A percentile compares a stretch with the other conserved stretches of the same genome.
Evolutionary conservation across 768 basidiomycete genomes (phyloP).

Genomic region (Pleurotus sapidus): DNA sequence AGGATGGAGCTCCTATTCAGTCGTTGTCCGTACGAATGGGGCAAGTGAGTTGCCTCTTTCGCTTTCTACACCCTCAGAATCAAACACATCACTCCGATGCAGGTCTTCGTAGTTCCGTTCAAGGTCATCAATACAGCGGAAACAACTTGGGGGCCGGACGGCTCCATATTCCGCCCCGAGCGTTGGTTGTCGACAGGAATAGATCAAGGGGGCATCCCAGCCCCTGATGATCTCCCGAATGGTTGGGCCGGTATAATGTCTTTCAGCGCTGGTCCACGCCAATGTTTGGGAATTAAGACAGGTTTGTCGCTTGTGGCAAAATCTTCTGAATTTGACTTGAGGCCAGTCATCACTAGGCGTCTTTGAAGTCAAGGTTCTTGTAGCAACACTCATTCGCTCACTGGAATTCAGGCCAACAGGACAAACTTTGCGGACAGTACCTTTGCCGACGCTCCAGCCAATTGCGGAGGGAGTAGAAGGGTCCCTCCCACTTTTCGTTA

Average conservation of each 20-base stretch:
- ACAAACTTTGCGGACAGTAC: slow-evolving; percentile 22
- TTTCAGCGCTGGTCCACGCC: slow-evolving; percentile 40
- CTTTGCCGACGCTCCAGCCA: slow-evolving; percentile 33
- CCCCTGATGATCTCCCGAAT: slow-evolving; percentile 23
- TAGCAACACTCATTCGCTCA: slow-evolving; percentile 31
- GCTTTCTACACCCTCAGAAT: not conserved
- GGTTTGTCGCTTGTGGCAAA: slow-evolving; percentile 15
- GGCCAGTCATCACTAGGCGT: slow-evolving; percentile 18
- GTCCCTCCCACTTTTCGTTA: slow-evolving; percentile 5
- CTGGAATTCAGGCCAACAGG: slow-evolving; percentile 34
- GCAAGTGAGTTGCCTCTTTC: slow-evolving; percentile 24
- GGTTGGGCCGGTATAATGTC: slow-evolving; percentile 35
- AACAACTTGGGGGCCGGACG: slow-evolving; percentile 34
- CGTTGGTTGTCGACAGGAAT: slow-evolving; percentile 28
- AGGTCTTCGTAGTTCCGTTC: slow-evolving; percentile 33
- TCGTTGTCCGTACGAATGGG: slow-evolving; percentile 30
- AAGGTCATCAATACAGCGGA: slow-evolving; percentile 28
- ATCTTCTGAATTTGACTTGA: not conserved
- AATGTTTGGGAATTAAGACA: slow-evolving; percentile 37
- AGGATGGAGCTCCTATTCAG: slow-evolving; percentile 20
- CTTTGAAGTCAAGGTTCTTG: slow-evolving; percentile 37
- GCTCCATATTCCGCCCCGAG: slow-evolving; percentile 32
- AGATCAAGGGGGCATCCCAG: slow-evolving; percentile 22
- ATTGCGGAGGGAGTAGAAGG: slow-evolving; percentile 25
- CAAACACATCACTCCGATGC: not conserved